Evolutionary conservation across 441 rosid genomes (phyloP), one percentile per base, ranked within the genome.

Genomic region (Populus trichocarpa): DNA sequence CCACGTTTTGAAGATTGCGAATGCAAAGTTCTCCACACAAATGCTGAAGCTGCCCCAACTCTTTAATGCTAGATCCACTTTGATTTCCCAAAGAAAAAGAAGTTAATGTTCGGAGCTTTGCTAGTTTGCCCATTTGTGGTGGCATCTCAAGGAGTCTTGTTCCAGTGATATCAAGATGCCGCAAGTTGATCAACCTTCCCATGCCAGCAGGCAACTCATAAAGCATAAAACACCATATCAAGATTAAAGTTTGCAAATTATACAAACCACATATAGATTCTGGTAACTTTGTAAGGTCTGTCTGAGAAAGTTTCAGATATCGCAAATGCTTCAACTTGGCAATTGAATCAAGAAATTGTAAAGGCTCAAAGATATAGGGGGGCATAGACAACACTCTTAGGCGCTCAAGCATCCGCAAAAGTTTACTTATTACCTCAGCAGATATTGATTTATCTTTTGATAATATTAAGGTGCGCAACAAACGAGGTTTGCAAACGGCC

Each of bases 101-200:
- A 53, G 83, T 69, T 64, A 86, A 83, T 1, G 69, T 80, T 40
- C 63, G 80, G 4, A 86, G 86, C 33, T 74, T 83, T 42, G 32
- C 79, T 74, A 88, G 64, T 73, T 73, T 85, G 14, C 83, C 79
- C 78, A 88, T 79, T 5, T 66, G 70, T 36, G 72, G n/a, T 2
- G 89, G 91, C 91, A 88, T 88, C 70, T 80, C 73, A 68, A 33
- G 64, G 59, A 88, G 73, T 26, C 23, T 20, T 40, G 80, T 80
- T 53, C 78, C 73, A 23, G 81, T 74, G 33, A 86, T 80, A 64
- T 81, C 69, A 53, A 88, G 87, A 81, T 81, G 80, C 18, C 70
- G 61, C 53, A 86, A 77, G 78, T 75, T 79, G 5, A 81, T 78
- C 40, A 88, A 53, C n/a, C 57, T 72, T 9, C 68, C 67, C 42